These are phyloP conservation scores for Tricholomella constricta DNA, from an alignment of 768 basidiomycete species.

Conservation along the genomic window DNA sequence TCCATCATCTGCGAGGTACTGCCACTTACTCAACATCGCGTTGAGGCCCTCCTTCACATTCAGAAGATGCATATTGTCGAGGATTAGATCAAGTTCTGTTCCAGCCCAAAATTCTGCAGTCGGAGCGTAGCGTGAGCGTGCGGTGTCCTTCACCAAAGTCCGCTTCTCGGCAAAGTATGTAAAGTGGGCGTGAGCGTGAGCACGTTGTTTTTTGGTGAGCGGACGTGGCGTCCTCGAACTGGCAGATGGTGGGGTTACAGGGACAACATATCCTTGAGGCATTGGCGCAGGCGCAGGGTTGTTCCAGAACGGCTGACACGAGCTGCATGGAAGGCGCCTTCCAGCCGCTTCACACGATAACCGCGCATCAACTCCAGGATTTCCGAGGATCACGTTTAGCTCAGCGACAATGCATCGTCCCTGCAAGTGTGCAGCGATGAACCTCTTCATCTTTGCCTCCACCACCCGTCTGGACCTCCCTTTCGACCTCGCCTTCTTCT, in stretches of 20 bases:
- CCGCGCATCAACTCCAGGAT: not conserved
- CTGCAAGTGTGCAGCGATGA: not conserved
- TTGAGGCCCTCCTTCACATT: not conserved
- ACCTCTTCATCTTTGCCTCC: not conserved
- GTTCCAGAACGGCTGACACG: conserved; percentile 4
- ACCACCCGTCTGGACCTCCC: not conserved
- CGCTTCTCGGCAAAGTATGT: conserved; percentile 1
- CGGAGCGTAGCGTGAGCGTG: not conserved
- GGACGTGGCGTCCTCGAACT: too few species aligned
- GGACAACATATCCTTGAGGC: not conserved
- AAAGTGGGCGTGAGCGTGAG: not conserved
- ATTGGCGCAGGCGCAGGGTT: not conserved
- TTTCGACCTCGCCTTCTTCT: not conserved
- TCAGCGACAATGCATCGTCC: conserved; percentile 3
- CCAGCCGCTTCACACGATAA: not conserved
- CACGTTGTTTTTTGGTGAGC: not conserved
- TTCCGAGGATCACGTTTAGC: conserved; percentile 2
- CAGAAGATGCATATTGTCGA: conserved; percentile 7
- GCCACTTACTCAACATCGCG: not conserved
- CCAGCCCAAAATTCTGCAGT: conserved; percentile 2
- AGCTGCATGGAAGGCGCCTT: conserved; percentile 6
- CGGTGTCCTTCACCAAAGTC: not conserved
- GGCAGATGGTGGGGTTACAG: too few species aligned
- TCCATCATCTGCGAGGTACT: conserved; percentile 1
- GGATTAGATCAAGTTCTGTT: not conserved